Conservation (phyloP, 2,329 filamentous ascomycete species). For the Fusarium anguioides region DNA sequence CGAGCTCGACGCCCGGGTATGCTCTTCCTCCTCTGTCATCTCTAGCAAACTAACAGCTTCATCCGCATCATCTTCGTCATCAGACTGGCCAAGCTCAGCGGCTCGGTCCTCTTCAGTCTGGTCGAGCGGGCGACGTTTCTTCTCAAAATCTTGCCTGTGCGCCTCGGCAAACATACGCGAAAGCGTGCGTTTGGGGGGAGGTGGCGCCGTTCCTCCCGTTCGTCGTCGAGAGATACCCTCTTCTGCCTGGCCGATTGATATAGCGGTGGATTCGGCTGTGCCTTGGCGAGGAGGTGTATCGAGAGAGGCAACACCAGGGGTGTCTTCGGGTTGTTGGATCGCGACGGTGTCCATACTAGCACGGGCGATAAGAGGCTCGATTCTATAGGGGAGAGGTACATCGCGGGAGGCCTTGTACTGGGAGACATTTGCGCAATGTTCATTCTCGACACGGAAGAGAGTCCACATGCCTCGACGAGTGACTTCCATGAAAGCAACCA, state of each 20-base stretch:
- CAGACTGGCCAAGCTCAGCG: slow-evolving; percentile 46
- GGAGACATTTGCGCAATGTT: slow-evolving; percentile 92
- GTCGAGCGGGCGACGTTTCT: slow-evolving; percentile 66
- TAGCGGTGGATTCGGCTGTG: slow-evolving; percentile 36
- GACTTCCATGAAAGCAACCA: slow-evolving; percentile 82
- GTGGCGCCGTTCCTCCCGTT: slow-evolving; percentile 50
- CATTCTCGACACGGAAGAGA: slow-evolving; percentile 94
- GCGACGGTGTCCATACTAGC: slow-evolving; percentile 51
- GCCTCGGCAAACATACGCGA: slow-evolving; percentile 80
- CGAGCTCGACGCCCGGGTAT: slow-evolving; percentile 33
- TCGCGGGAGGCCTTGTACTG: slow-evolving; percentile 91
- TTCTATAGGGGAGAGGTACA: slow-evolving; percentile 83
- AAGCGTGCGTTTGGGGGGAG: slow-evolving; percentile 50
- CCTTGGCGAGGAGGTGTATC: slow-evolving; percentile 21
- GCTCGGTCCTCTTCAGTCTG: slow-evolving; percentile 40
- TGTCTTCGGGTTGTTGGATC: slow-evolving; percentile 1
- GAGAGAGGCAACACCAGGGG: background rate
- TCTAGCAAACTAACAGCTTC: slow-evolving; percentile 45
- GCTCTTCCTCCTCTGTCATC: slow-evolving; percentile 43
- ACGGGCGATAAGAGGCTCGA: slow-evolving; percentile 61
- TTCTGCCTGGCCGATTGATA: slow-evolving; percentile 30
- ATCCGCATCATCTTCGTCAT: slow-evolving; percentile 50
- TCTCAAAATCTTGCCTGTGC: slow-evolving; percentile 92
- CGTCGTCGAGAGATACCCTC: slow-evolving; percentile 48
- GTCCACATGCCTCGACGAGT: slow-evolving; percentile 90